Evolutionary conservation across 2,329 filamentous ascomycete species (phyloP).

Genomic region (Pseudonectria foliicola): DNA sequence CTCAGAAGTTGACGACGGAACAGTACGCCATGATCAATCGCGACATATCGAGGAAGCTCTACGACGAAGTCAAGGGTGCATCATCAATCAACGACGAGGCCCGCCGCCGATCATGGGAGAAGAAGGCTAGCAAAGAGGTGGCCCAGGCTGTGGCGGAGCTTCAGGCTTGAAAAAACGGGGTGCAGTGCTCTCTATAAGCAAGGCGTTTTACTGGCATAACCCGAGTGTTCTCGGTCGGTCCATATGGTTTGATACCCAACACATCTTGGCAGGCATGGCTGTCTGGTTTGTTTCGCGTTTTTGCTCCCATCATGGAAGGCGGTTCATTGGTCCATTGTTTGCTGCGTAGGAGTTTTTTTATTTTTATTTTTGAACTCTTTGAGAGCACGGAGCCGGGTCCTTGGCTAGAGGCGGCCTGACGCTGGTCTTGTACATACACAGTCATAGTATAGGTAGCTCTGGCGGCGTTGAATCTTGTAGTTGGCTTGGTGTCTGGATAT

Average conservation of each 20-base stretch:
- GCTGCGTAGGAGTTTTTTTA: neutral
- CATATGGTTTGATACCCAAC: conserved; percentile 28
- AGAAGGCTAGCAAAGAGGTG: conserved; percentile 71
- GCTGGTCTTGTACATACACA: no score
- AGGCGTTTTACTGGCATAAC: conserved; percentile 24
- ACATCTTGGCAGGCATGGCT: conserved; percentile 21
- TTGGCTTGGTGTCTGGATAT: no score
- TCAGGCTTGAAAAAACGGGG: conserved; percentile 34
- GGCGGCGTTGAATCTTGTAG: no score
- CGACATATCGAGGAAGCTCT: conserved; percentile 79
- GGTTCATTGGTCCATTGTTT: neutral
- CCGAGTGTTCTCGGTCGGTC: conserved; percentile 13
- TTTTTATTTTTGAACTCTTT: no score
- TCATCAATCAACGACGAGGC: conserved; percentile 57
- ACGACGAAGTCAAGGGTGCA: conserved; percentile 57
- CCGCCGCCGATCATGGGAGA: conserved; percentile 66
- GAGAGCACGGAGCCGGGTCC: no score
- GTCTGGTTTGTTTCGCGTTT: conserved; percentile 20
- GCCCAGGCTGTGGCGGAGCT: conserved; percentile 61
- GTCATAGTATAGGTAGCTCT: no score
- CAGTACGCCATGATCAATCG: conserved; percentile 92
- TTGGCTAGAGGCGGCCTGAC: no score
- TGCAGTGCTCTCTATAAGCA: conserved; percentile 18
- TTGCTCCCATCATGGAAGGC: conserved; percentile 9
- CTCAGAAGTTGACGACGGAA: conserved; percentile 72